Conservation (phyloP, 2,329 filamentous ascomycete species). For the Xylariaceae sp. region DNA sequence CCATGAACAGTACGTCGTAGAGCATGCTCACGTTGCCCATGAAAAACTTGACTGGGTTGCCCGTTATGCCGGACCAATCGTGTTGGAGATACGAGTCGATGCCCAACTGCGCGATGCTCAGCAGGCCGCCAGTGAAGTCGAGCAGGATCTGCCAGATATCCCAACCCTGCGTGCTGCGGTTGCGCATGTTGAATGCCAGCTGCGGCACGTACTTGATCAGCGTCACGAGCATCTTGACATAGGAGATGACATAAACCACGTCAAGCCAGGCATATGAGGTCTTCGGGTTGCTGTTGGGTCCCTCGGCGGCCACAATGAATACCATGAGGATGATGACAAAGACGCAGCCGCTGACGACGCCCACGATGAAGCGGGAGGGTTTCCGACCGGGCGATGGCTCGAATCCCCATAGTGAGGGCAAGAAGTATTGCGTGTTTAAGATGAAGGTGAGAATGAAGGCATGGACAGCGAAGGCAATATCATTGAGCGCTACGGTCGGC, state of each 20-base stretch:
- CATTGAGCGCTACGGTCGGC: slow-evolving; percentile 84
- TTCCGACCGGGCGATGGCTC: slow-evolving; percentile 50
- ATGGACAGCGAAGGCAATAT: slow-evolving; percentile 81
- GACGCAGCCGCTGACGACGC: slow-evolving; percentile 65
- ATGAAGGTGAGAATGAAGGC: slow-evolving; percentile 67
- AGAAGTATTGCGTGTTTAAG: slow-evolving; percentile 73
- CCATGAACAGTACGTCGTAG: slow-evolving; percentile 81
- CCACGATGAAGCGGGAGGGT: slow-evolving; percentile 57
- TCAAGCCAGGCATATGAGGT: slow-evolving; percentile 58
- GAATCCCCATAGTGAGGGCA: slow-evolving; percentile 69
- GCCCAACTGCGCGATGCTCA: slow-evolving; percentile 75
- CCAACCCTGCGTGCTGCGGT: slow-evolving; percentile 83
- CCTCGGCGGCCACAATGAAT: slow-evolving; percentile 37
- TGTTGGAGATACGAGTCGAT: slow-evolving; percentile 79
- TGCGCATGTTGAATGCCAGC: slow-evolving; percentile 74
- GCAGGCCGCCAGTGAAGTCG: slow-evolving; percentile 73
- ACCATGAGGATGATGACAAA: slow-evolving; percentile 47
- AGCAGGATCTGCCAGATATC: slow-evolving; percentile 78
- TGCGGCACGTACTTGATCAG: slow-evolving; percentile 92
- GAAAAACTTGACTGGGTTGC: slow-evolving; percentile 86
- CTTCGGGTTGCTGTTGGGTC: slow-evolving; percentile 36
- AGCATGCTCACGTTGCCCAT: slow-evolving; percentile 79
- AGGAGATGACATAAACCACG: slow-evolving; percentile 65
- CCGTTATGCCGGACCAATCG: slow-evolving; percentile 86
- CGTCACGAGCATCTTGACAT: slow-evolving; percentile 84